phyloP scores from a whole-genome alignment of 169 alveolate species.

The Toxoplasma gondii region DNA sequence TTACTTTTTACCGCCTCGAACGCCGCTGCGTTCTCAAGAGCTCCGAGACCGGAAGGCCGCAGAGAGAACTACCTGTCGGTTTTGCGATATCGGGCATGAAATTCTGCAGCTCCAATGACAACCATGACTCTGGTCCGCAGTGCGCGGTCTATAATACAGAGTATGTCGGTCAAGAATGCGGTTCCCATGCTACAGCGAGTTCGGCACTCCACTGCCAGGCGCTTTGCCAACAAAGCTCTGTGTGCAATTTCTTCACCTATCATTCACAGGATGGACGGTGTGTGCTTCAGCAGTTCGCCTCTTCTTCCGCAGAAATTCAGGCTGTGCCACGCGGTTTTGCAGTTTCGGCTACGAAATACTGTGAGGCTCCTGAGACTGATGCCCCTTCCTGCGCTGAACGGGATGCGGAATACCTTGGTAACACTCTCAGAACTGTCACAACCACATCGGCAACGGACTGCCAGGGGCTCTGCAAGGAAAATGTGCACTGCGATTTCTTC shows the following conservation, averaged over 20 bases:
- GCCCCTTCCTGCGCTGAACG: constrained; percentile 28
- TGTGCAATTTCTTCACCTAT: not conserved
- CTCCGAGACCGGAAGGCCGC: not conserved
- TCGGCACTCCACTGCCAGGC: constrained; percentile 29
- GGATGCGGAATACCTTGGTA: constrained; percentile 33
- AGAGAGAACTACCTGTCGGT: not conserved
- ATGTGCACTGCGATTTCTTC: constrained; percentile 8
- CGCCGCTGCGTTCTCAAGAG: not conserved
- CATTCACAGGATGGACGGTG: not conserved
- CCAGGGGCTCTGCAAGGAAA: constrained; percentile 16
- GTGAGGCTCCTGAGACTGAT: not conserved
- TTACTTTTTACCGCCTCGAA: not conserved
- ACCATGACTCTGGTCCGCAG: not conserved
- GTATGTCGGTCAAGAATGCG: not conserved
- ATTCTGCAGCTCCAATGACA: not conserved
- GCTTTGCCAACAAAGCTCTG: not conserved
- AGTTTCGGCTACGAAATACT: not conserved
- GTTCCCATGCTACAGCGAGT: not conserved
- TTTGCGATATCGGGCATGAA: not conserved
- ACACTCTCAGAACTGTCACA: not conserved
- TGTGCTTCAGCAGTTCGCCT: not conserved
- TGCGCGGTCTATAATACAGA: not conserved
- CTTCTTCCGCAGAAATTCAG: not conserved
- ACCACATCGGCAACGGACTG: constrained; percentile 36
- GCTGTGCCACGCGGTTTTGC: not conserved